Base-by-base conservation (phyloP, 176 grass and related monocot genomes). In the Eragrostis curvula region DNA sequence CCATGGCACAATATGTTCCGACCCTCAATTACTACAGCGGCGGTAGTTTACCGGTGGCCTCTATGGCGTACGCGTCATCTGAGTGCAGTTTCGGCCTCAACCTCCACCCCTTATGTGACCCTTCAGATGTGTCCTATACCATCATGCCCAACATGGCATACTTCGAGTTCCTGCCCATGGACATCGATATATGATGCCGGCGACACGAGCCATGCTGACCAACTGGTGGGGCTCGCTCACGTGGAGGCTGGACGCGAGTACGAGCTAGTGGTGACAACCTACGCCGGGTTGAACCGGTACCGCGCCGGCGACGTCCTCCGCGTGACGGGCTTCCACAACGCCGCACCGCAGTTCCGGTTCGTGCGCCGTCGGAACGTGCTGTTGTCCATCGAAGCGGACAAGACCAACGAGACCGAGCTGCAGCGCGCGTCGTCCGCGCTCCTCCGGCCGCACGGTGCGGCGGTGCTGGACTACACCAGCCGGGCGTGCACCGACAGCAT, bases 101-200 rank as follows among this genome's bases (percentile, higher is more conserved):
- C 86, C 95, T 94, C 43, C 73, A 85, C 25, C 95, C 95, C 36
- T 90, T 94, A 69, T 97, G 95, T 77, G 73, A 86, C 65, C 95
- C 95, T 0, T 89, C 92, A 0, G 92, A 97, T 61, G 92, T 97
- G 20, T 90, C 95, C 51, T 97, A 97, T 90, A 97, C 95, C 80
- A 94, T 97, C 87, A 90, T 97, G 95, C 95, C 95, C 43, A 97
- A 94, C 89, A 97, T 97, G 95, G 92, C 75, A 72, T 97, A 97
- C 89, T 97, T 97, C 82, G 94, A 97, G 85, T 97, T 97, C 80
- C 84, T 97, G 42, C 87, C 91, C 30, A 63, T 94, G 58, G 91
- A 85, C 76, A 51, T 49, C n/a, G 81, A 78, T n/a, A n/a, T n/a
- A n/a, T 36, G 32, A 4, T 36, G 32, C 2, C 32, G 32, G 32